Evolutionary conservation across 805 yeast species (phyloP).

Genomic region (Suhomyces sp.): DNA sequence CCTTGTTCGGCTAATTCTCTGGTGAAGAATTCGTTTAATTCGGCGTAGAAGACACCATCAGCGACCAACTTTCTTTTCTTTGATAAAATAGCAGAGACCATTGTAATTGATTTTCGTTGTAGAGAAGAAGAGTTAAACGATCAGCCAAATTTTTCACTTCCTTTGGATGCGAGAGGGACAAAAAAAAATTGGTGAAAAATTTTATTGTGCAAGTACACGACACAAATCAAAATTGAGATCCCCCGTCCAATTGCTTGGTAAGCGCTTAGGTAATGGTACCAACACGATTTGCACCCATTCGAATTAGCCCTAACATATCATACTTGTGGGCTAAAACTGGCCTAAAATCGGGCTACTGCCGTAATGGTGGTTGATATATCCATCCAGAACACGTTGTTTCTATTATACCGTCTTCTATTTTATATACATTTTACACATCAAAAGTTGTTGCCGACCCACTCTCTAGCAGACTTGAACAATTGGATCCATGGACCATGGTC

Average conservation of each 20-base stretch:
- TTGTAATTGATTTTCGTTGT: conserved; percentile 11
- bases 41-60: conserved; percentile 99
- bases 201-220: conserved; percentile 3
- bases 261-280: background rate
- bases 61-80: conserved; percentile 99
- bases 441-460: conserved; percentile 68
- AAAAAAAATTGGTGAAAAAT: conserved; percentile 1
- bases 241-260: background rate
- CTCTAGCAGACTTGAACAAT: conserved; percentile 87
- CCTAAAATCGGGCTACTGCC: background rate
- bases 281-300: background rate
- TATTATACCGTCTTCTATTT: background rate
- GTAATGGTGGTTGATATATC: background rate
- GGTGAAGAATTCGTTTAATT: conserved; percentile 99
- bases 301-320: background rate
- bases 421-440: conserved; percentile 6
- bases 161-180: background rate
- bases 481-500: conserved; percentile 95
- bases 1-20: conserved; percentile 99
- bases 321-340: background rate
- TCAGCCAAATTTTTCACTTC: background rate
- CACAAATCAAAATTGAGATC: background rate
- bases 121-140: background rate
- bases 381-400: background rate
- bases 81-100: conserved; percentile 59